Base-by-base conservation (phyloP, 2,329 filamentous ascomycete genomes). In the Pezicula rhizophila region DNA sequence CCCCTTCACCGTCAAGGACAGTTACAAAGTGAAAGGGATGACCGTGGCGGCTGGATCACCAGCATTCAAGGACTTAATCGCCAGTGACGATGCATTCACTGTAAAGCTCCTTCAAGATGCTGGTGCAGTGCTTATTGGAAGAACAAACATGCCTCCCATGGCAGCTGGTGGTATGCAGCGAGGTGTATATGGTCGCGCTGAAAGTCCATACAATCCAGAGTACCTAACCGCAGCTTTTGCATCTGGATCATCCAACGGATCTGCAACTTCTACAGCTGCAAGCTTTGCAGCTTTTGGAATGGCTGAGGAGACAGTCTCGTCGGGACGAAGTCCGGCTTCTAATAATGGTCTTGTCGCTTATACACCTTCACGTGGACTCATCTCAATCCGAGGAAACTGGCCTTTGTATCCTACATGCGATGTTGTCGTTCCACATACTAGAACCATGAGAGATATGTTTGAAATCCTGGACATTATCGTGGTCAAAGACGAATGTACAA, bases 61-160 rank as follows among this genome's bases (percentile, higher is more conserved):
- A 2, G 79, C 78, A 0, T 77, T 82, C 47, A 57, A 70, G 28
- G 58, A 72, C 6, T 58, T 82, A 0, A 55, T 74, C 2, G 70
- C 79, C 0, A 73, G 67, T 6, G 69, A 76, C 37, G 77, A 82
- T 59, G 75, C 77, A 1, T 73, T 73, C 3, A 71, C 73, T 7
- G 76, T 77, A 0, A 55, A 67, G 11, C 62, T 65, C 8, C 64
- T 82, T 6, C 67, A 71, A 4, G 64, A 70, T 28, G 73, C 75
- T 1, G 77, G 77, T 1, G 75, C 70, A 0, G 64, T 80, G 1
- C 60, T 78, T 18, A 64, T 80, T 0, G 79, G 79, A 0, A 70
- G 72, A 39, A 80, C 79, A 0, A 83, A 82, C 48, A 79, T 81
- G 72, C 78, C 75, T 0, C 73, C 78, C 0, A 80, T 81, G 76